A percentile compares a stretch with the other conserved stretches of the same genome.
Conservation (phyloP, 108 stramenopile species). For the Skeletonema grethae region DNA sequence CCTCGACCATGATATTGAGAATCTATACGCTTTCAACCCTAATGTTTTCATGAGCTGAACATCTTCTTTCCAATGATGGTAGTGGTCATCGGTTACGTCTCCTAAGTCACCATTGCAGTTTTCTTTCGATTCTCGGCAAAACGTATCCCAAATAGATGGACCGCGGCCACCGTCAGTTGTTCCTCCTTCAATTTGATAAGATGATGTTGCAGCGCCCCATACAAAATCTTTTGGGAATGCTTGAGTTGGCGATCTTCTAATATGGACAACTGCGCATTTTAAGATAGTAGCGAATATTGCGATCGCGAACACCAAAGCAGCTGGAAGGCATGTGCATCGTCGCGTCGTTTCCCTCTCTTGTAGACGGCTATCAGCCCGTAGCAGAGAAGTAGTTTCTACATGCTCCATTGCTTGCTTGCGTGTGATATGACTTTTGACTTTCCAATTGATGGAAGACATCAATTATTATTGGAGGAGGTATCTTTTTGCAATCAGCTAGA, state of each 20-base stretch:
- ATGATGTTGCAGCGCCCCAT: slow-evolving; percentile 91
- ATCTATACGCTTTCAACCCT: slow-evolving; percentile 89
- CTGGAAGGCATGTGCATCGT: not conserved
- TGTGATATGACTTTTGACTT: too few species aligned
- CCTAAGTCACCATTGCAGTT: slow-evolving; percentile 78
- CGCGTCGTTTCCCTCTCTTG: not conserved
- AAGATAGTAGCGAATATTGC: not conserved
- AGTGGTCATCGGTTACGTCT: slow-evolving; percentile 89
- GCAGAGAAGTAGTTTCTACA: not conserved
- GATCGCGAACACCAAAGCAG: not conserved
- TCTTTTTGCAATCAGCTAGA: too few species aligned
- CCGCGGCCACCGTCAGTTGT: slow-evolving; percentile 78
- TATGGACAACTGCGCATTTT: not conserved
- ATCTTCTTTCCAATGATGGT: slow-evolving; percentile 86
- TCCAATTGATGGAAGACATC: too few species aligned
- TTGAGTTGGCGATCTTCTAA: not conserved
- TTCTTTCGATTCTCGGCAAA: slow-evolving; percentile 44
- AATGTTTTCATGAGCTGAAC: slow-evolving; percentile 75
- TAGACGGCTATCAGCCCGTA: not conserved
- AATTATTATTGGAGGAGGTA: too few species aligned
- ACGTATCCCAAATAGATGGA: slow-evolving; percentile 92
- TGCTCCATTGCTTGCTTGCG: too few species aligned
- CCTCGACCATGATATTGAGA: slow-evolving; percentile 91
- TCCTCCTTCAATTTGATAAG: slow-evolving; percentile 93
- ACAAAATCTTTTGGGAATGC: slow-evolving; percentile 63